Evolutionary conservation across 805 yeast species (phyloP).

Genomic region (Candida ovalis): DNA sequence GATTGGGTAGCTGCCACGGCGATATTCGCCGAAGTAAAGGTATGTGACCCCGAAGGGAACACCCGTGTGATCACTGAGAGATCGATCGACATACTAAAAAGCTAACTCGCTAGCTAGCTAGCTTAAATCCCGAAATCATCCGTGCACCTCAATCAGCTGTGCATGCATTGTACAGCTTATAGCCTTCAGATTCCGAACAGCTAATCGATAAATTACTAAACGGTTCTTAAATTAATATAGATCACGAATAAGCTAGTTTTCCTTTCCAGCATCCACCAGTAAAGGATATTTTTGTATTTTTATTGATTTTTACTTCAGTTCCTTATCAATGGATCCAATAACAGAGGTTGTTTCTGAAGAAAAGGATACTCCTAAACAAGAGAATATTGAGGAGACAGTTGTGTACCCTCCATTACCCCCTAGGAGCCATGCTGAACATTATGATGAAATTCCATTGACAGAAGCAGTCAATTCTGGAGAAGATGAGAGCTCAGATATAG

Average conservation of each 20-base stretch:
- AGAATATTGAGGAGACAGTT: neutral
- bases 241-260: too few relatives aligned
- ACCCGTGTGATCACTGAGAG: too few relatives aligned
- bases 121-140: neutral
- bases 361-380: neutral
- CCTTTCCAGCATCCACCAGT: too few relatives aligned
- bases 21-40: too few relatives aligned
- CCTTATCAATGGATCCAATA: neutral
- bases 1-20: too few relatives aligned
- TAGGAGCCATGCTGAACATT: neutral
- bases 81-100: too few relatives aligned
- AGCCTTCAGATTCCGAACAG: neutral
- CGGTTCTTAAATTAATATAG: too few relatives aligned
- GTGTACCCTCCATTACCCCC: constrained; percentile 8
- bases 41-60: too few relatives aligned
- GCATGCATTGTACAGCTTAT: too few relatives aligned
- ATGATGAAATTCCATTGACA: neutral
- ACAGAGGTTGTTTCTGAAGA: neutral
- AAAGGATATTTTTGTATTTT: too few relatives aligned
- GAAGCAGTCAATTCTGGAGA: neutral
- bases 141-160: neutral
- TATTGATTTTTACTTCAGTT: neutral
- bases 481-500: neutral
- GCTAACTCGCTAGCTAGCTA: too few relatives aligned
- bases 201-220: neutral